These are phyloP conservation scores for Tolypocladium tundrense DNA, from an alignment of 2,329 filamentous ascomycete species.

Conservation along the genomic window DNA sequence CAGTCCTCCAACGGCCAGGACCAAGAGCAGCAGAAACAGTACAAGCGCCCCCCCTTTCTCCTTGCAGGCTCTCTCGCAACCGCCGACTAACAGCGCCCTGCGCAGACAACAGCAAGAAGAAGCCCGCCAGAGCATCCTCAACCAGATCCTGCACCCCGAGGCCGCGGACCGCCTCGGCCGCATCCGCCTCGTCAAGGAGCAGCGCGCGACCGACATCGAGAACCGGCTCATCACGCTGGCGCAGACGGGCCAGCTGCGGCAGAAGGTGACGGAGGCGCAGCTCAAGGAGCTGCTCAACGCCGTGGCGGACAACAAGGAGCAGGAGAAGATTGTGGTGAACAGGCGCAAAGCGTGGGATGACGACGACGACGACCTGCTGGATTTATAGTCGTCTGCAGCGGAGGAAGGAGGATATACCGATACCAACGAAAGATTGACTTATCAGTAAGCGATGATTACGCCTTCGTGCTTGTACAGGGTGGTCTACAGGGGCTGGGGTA, in stretches of 20 bases:
- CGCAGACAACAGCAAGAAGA: conserved; percentile 47
- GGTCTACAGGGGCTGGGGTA: neutral
- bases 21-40: conserved; percentile 51
- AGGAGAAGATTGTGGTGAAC: conserved; percentile 79
- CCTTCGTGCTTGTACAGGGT: neutral
- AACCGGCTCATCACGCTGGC: conserved; percentile 89
- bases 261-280: conserved; percentile 85
- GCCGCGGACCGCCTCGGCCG: conserved; percentile 87
- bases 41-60: neutral
- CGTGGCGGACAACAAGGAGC: conserved; percentile 66
- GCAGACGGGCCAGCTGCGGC: conserved; percentile 71
- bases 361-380: conserved; percentile 68
- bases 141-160: conserved; percentile 89
- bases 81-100: neutral
- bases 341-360: conserved; percentile 78
- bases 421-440: neutral
- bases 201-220: conserved; percentile 81
- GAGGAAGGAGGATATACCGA: neutral
- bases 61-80: neutral
- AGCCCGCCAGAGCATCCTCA: conserved; percentile 66
- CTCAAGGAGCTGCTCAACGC: conserved; percentile 84
- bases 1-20: conserved; percentile 27
- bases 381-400: conserved; percentile 31
- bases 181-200: conserved; percentile 91
- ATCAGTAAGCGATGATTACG: neutral